Evolutionary conservation across 2,329 filamentous ascomycete genomes (phyloP).

Genomic region (Calonectria ilicicola): DNA sequence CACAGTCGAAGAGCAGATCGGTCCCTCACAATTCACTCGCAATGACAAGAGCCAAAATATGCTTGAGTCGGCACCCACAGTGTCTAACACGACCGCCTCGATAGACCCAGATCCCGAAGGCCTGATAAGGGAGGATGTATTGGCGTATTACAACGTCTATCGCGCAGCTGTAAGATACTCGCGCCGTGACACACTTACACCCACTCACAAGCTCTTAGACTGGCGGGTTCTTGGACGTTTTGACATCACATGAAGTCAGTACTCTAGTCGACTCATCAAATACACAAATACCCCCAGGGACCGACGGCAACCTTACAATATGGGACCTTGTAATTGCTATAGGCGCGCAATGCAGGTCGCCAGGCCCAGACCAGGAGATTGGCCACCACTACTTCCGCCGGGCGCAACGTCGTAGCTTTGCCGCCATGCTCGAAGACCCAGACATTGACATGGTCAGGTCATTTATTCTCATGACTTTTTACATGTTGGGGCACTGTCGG

Average conservation of each 20-base stretch:
- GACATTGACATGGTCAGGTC: constrained; percentile 41
- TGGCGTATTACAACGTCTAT: constrained; percentile 30
- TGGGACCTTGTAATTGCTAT: constrained; percentile 39
- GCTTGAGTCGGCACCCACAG: constrained; percentile 40
- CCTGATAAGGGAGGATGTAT: constrained; percentile 17
- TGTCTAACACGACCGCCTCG: constrained; percentile 12
- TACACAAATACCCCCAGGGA: neutral
- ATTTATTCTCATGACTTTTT: constrained; percentile 73
- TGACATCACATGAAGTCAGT: constrained; percentile 45
- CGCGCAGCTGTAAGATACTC: constrained; percentile 31
- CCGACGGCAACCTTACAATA: constrained; percentile 13
- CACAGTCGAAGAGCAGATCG: constrained; percentile 41
- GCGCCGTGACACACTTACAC: neutral
- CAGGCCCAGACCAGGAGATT: constrained; percentile 21
- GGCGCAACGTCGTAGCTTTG: constrained; percentile 46
- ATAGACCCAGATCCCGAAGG: neutral
- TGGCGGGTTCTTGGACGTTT: constrained; percentile 49
- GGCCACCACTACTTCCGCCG: constrained; percentile 57
- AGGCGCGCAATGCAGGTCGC: constrained; percentile 41
- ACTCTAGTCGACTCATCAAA: constrained; percentile 31
- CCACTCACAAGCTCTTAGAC: constrained; percentile 38
- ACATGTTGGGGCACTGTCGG: constrained; percentile 72
- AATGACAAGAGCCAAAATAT: constrained; percentile 44
- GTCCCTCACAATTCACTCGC: constrained; percentile 41
- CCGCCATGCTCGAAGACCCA: constrained; percentile 40